A percentile compares a stretch with the other conserved stretches of the same genome.
These are phyloP conservation scores for Lophiostoma macrostomum DNA, from an alignment of 495 filamentous ascomycete species.

Conservation along the genomic window DNA sequence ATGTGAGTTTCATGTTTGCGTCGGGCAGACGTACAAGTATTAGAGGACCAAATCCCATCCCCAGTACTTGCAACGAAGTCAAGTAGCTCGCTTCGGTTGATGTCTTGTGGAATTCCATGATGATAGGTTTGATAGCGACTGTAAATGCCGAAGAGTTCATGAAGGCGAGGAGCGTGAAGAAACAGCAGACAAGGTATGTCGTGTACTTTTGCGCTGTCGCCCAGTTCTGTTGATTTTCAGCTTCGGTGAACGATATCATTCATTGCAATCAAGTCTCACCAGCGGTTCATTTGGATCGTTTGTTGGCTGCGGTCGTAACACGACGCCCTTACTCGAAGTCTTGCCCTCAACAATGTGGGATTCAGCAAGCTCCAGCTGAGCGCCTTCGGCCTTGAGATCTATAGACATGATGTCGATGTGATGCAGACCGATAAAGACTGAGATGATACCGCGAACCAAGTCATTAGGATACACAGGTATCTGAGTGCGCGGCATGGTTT, in stretches of 20 bases:
- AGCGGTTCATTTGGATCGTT: conserved; percentile 3
- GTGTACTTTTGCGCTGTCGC: conserved; percentile 10
- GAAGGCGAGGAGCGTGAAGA: conserved; percentile 30
- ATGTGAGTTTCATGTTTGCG: too few species aligned
- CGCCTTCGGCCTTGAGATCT: too few species aligned
- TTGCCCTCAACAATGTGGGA: too few species aligned
- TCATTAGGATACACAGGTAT: too few species aligned
- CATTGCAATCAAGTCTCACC: background rate
- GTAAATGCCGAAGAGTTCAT: conserved; percentile 29
- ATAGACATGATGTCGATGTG: too few species aligned
- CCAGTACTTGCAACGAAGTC: conserved; percentile 15
- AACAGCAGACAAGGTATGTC: conserved; percentile 24
- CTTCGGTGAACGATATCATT: background rate
- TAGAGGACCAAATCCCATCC: conserved; percentile 27
- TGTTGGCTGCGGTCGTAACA: background rate
- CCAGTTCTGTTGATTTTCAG: conserved; percentile 10
- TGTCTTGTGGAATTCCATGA: conserved; percentile 21
- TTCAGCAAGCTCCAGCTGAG: too few species aligned
- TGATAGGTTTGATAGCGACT: conserved; percentile 19
- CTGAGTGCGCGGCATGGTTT: too few species aligned
- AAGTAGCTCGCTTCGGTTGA: conserved; percentile 15
- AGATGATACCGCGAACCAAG: too few species aligned
- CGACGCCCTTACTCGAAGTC: too few species aligned
- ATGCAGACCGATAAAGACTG: too few species aligned
- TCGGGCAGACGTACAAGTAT: too few species aligned